Evolutionary conservation across 2,329 filamentous ascomycete genomes (phyloP), one percentile per base, ranked within the genome.

Genomic region (Pseudopithomyces chartarum): DNA sequence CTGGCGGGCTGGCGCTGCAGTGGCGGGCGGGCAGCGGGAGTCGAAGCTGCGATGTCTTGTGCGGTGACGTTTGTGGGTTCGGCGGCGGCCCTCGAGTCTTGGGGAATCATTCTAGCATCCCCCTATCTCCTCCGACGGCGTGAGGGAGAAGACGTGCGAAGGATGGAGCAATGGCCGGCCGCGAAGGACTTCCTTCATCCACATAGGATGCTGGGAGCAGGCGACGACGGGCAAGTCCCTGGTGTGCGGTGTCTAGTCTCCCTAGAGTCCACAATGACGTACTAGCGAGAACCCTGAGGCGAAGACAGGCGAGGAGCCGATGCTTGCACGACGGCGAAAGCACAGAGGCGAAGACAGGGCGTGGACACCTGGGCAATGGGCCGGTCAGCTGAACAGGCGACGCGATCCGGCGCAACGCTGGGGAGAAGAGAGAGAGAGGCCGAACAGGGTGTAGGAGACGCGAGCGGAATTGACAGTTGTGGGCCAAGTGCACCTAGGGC

Each of bases 51-150:
- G 53, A 62, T 50, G 47, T 47, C 45, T 26, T 54, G 49, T 47
- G 49, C 51, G 52, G 47, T 54, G 51, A 46, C 55, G 48, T 57
- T 56, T 55, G 55, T 32, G 44, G 32, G 15, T 23, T 44, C 17
- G 39, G 42, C 39, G 22, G 55, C 42, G 29, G 47, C 59, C 61
- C 58, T 61, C 34, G 60, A 58, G 45, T 54, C n/a, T 61, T 52
- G 67, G 67, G 56, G 69, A 69, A 43, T 67, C 69, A 73, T 73
- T 58, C 57, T 70, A 55, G 65, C 67, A 69, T 65, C 63, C 63
- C 67, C 65, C 62, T 55, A 52, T 62, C 60, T 62, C 57, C 56
- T 62, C 58, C 60, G 56, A 53, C 48, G 55, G 63, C 57, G 38
- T 32, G 59, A 54, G 61, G 54, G 59, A 59, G 62, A 61, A 60